These are phyloP conservation scores for Medicago ruthenica DNA, from an alignment of 306 rosid genomes.

Conservation along the genomic window DNA sequence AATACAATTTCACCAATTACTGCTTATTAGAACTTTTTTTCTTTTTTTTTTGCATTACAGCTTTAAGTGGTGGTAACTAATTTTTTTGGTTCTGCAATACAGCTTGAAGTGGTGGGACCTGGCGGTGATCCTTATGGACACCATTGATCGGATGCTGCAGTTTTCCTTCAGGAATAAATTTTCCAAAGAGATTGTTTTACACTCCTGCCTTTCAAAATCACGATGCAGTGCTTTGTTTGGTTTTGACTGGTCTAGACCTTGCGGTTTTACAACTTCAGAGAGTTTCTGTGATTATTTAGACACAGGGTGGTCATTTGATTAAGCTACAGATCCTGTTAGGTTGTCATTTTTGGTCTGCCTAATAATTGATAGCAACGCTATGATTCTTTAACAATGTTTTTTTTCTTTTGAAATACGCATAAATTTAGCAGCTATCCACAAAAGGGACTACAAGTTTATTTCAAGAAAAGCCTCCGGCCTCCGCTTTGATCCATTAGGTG, in stretches of 20 bases:
- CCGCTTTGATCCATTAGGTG: not conserved
- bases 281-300: constrained; percentile 54
- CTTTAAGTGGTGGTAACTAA: constrained; percentile 78
- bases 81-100: constrained; percentile 43
- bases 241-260: constrained; percentile 49
- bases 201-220: constrained; percentile 49
- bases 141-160: constrained; percentile 54
- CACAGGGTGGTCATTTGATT: constrained; percentile 49
- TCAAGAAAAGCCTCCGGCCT: too few species aligned
- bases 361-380: constrained; percentile 66
- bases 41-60: constrained; percentile 52
- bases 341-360: constrained; percentile 45
- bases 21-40: constrained; percentile 32
- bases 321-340: constrained; percentile 50
- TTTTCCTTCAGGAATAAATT: constrained; percentile 62
- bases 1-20: not conserved
- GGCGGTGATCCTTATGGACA: constrained; percentile 92
- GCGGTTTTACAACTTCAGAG: constrained; percentile 52
- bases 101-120: constrained; percentile 97
- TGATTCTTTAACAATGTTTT: constrained; percentile 50
- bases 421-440: constrained; percentile 2
- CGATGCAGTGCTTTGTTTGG: constrained; percentile 51
- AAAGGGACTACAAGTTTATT: not conserved
- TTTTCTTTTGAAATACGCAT: constrained; percentile 11
- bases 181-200: constrained; percentile 50